Evolutionary conservation across 2,329 filamentous ascomycete genomes (phyloP).

Genomic region (Mycogone perniciosa): DNA sequence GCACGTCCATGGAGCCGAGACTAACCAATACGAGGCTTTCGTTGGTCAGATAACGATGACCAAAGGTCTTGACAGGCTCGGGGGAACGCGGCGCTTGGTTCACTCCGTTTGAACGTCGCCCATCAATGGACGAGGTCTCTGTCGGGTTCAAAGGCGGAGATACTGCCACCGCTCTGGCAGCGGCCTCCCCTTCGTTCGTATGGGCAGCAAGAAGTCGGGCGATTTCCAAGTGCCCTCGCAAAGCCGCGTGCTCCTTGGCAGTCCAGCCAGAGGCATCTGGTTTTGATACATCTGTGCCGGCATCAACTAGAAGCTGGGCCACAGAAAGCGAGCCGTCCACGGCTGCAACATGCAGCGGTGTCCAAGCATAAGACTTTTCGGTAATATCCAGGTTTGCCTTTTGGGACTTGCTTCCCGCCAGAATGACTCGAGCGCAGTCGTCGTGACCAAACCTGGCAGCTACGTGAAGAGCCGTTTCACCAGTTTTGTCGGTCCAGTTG

Average conservation of each 20-base stretch:
- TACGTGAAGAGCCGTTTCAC: conserved; percentile 87
- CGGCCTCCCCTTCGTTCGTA: conserved; percentile 25
- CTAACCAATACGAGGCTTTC: conserved; percentile 89
- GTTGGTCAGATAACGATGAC: conserved; percentile 86
- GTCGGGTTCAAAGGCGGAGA: conserved; percentile 24
- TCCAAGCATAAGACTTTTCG: conserved; percentile 88
- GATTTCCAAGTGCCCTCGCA: conserved; percentile 82
- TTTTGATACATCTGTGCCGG: conserved; percentile 68
- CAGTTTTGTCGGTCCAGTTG: conserved; percentile 85
- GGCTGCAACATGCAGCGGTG: conserved; percentile 85
- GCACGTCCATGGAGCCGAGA: conserved; percentile 88
- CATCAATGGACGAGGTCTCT: conserved; percentile 55
- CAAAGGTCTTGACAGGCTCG: conserved; percentile 89
- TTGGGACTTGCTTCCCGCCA: conserved; percentile 63
- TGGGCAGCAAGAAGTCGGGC: conserved; percentile 61
- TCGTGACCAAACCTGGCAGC: conserved; percentile 83
- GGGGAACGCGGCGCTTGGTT: conserved; percentile 45
- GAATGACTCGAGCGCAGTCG: conserved; percentile 69
- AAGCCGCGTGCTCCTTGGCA: conserved; percentile 82
- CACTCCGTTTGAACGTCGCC: conserved; percentile 48
- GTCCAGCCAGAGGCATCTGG: conserved; percentile 89
- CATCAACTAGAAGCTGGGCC: conserved; percentile 69
- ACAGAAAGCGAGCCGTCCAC: conserved; percentile 79
- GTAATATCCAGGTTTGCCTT: conserved; percentile 69
- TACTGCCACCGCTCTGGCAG: conserved; percentile 18